Conservation (phyloP, 768 basidiomycete species). For the Lentinula detonsa region DNA sequence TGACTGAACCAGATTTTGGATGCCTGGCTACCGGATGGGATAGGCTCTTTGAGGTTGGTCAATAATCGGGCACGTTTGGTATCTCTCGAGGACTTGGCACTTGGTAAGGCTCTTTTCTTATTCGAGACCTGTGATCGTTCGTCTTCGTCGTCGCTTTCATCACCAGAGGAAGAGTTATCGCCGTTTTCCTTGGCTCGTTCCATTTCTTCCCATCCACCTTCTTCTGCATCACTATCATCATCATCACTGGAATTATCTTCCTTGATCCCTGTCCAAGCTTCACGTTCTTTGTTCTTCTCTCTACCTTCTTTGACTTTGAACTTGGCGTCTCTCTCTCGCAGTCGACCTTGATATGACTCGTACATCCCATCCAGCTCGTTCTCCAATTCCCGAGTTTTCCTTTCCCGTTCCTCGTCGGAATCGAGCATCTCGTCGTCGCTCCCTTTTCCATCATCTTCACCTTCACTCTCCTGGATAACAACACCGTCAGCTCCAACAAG, state of each 20-base stretch:
- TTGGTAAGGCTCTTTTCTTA: conserved; percentile 37
- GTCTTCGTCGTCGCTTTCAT: conserved; percentile 42
- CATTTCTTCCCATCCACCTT: conserved; percentile 71
- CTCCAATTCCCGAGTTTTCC: conserved; percentile 60
- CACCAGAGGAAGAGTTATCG: conserved; percentile 42
- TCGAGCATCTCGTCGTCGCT: conserved; percentile 40
- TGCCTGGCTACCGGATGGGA: conserved; percentile 37
- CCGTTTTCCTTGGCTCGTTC: conserved; percentile 45
- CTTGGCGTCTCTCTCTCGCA: conserved; percentile 83
- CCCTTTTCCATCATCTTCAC: conserved; percentile 19
- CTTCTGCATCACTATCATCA: conserved; percentile 36
- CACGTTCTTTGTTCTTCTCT: conserved; percentile 63
- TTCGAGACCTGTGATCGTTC: conserved; percentile 15
- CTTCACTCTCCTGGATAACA: conserved; percentile 34
- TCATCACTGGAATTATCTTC: conserved; percentile 22
- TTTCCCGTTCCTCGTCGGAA: conserved; percentile 66
- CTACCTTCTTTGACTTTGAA: conserved; percentile 78
- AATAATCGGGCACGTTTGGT: conserved; percentile 51
- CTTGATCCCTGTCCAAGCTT: conserved; percentile 78
- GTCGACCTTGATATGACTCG: conserved; percentile 73
- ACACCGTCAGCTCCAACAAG: conserved; percentile 39
- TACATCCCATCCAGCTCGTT: conserved; percentile 87
- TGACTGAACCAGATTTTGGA: conserved; percentile 96
- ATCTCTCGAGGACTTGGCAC: conserved; percentile 17
- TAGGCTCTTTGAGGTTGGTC: conserved; percentile 36